These are phyloP conservation scores for Colletotrichum paranaense DNA, from an alignment of 2,329 filamentous ascomycete species.

Conservation along the genomic window DNA sequence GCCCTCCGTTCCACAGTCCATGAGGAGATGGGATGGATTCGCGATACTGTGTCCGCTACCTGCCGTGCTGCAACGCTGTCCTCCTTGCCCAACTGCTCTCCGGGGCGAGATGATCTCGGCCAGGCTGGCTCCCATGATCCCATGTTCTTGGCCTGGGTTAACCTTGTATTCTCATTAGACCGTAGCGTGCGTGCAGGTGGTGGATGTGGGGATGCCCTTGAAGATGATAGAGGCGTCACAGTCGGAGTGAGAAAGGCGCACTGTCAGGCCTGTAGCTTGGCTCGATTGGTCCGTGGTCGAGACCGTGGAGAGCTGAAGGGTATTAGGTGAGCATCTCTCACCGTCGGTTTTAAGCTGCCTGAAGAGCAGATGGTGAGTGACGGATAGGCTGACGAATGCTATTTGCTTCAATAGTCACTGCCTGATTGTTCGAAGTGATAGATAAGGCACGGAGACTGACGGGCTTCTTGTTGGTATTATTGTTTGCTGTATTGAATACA, in stretches of 20 bases:
- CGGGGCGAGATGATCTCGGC: constrained; percentile 21
- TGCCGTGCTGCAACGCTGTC: not conserved
- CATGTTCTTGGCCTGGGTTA: constrained; percentile 28
- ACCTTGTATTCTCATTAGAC: constrained; percentile 33
- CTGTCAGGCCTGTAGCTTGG: constrained; percentile 16
- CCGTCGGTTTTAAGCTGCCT: constrained; percentile 32
- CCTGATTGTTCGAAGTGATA: constrained; percentile 12
- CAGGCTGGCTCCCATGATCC: constrained; percentile 30
- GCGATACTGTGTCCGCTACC: constrained; percentile 29
- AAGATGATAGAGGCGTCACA: constrained; percentile 27
- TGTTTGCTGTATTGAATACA: not conserved
- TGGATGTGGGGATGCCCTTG: constrained; percentile 32
- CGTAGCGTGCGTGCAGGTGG: constrained; percentile 30
- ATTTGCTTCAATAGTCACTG: constrained; percentile 7
- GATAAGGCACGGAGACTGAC: not conserved
- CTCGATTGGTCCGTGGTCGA: constrained; percentile 21
- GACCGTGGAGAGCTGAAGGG: not conserved
- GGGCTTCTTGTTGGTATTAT: not conserved
- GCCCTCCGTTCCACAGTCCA: constrained; percentile 28
- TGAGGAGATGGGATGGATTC: constrained; percentile 19
- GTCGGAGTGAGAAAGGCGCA: not conserved
- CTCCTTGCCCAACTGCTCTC: not conserved
- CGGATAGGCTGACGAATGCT: constrained; percentile 25
- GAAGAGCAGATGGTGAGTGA: not conserved
- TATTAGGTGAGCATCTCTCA: constrained; percentile 14